phyloP scores from a whole-genome alignment of 306 rosid genomes.

The Vigna trinervia region DNA sequence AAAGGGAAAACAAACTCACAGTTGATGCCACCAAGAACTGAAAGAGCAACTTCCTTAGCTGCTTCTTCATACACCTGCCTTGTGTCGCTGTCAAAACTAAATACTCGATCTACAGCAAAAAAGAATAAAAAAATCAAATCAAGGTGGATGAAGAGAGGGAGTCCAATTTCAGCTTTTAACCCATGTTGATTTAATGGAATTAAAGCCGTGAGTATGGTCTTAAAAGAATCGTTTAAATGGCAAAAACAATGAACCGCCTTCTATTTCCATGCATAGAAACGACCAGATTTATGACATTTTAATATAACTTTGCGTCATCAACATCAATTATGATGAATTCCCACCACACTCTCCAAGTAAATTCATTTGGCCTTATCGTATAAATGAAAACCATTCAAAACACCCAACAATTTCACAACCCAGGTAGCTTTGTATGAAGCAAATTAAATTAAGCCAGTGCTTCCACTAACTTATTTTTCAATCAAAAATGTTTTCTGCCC shows the following conservation, averaged over 20 bases:
- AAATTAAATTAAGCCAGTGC: not conserved
- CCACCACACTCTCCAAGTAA: slow-evolving; percentile 31
- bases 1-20: slow-evolving; percentile 56
- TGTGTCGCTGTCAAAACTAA: slow-evolving; percentile 72
- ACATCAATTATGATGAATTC: slow-evolving; percentile 25
- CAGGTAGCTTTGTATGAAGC: slow-evolving; percentile 2
- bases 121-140: slow-evolving; percentile 30
- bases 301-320: slow-evolving; percentile 14
- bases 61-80: slow-evolving; percentile 87
- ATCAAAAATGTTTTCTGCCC: not conserved
- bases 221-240: too few relatives aligned
- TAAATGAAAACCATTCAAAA: slow-evolving; percentile 19
- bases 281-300: slow-evolving; percentile 24
- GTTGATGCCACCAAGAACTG: slow-evolving; percentile 88
- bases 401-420: not conserved
- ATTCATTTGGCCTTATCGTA: slow-evolving; percentile 17
- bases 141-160: slow-evolving; percentile 43
- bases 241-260: not conserved
- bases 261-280: slow-evolving; percentile 17
- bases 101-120: slow-evolving; percentile 74
- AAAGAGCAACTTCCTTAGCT: slow-evolving; percentile 91
- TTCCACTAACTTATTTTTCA: not conserved
- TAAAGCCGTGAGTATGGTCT: slow-evolving; percentile 1
- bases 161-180: slow-evolving; percentile 14
- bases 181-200: slow-evolving; percentile 25